Base-by-base conservation (phyloP, 257 asterid species). In the Solanum pennellii region DNA sequence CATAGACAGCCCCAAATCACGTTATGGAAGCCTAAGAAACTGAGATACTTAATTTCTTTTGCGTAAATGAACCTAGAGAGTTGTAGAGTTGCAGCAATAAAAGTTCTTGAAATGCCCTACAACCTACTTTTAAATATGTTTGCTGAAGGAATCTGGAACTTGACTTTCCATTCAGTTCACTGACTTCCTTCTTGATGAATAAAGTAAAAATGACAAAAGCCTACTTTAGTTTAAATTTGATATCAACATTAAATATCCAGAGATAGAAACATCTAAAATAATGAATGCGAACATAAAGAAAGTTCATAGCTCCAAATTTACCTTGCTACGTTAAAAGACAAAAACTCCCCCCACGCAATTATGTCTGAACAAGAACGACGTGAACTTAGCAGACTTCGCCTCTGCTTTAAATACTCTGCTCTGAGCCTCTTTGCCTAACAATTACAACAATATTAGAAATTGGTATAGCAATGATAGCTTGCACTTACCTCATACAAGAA, bases 321-420 rank as follows among this genome's bases (percentile, higher is more conserved):
- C 90, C 90, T 84, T 27, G 88, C 83, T n/a, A 88, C 37, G 14
- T 84, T 88, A 74, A 41, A 76, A 15, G 82, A 84, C 82, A 84
- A 75, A 59, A 44, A 42, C 23, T 88, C 87, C 45, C 79, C 86
- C 62, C 82, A 83, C 35, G 71, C 85, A 29, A 27, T 59, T 83
- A 88, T 88, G 37, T 84, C 77, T 73, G 86, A 84, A 75, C 75
- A 83, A n/a, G 27, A 59, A 18, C 31, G 88, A 31, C 41, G 85
- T 7, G 72, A 39, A 31, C 20, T 21, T 45, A 21, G 86, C 56
- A 41, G 29, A n/a, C 85, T 88, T 84, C 45, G 37, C 82, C 90
- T 88, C 72, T 44, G 84, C 90, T 45, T 84, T 15, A 88, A 66
- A 80, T 88, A 88, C 77, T 85, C 88, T 25, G 88, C 85, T 74